Base-by-base conservation (phyloP, 768 basidiomycete species). In the Termitomyces sp. region DNA sequence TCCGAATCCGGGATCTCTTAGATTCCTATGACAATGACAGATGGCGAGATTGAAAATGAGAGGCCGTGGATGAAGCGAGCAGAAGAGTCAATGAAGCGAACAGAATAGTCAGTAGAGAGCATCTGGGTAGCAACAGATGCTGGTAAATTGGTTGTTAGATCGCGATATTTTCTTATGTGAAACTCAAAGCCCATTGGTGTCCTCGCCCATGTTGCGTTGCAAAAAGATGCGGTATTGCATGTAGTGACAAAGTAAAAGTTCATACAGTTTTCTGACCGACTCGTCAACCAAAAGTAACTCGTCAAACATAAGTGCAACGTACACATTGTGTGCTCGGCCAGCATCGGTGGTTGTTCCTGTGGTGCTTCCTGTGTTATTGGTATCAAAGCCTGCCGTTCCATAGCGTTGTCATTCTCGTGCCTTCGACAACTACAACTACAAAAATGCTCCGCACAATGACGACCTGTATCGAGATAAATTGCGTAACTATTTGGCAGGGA, bases 381-480 rank as follows among this genome's bases (percentile, higher is more conserved):
- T 10, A 73, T 59, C 40, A 73, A 58, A n/a, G 69, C 67, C 30
- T 70, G 61, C 47, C 67, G 65, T 54, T 73, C 71, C 3, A 27
- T 55, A 30, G 28, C 47, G 16, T 67, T 61, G 23, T 43, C 47
- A 45, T 45, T 46, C 43, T 53, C 48, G 28, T 52, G n/a, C 5
- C 48, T 43, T 35, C 57, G 59, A 48, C 67, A 60, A n/a, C 48
- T 58, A 40, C 66, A 70, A 16, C 53, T 52, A 55, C 70, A 72
- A 21, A 70, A 43, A 57, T 62, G 43, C 48, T 74, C 68, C 5
- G 72, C 76, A 55, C 68, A 76, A 37, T 54, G 44, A 61, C 76
- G 75, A 10, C 73, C 75, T 76, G 27, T 28, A 42, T 9, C 3
- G 12, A 25, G 50, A 32, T 25, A 48, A 35, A 50, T 32, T 23